Percentiles rank a stretch among this genome's conserved stretches.
Evolutionary conservation across 1,284 basidiomycete species (phyloP).

Genomic region (Afroboletus lepidellus): DNA sequence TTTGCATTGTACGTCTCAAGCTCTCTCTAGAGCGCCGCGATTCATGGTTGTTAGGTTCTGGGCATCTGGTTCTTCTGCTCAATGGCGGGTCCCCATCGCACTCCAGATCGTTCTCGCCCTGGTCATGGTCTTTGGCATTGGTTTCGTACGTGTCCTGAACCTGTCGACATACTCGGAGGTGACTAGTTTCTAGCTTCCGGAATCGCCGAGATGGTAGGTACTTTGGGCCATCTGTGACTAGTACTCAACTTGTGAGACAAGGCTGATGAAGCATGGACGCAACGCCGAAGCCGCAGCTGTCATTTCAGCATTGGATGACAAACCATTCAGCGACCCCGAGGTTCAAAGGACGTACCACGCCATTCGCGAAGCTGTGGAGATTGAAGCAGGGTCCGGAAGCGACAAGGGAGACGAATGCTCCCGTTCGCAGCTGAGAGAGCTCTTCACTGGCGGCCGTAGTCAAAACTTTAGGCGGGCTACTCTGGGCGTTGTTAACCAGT

Average conservation of each 20-base stretch:
- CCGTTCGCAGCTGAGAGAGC: slow-evolving; percentile 38
- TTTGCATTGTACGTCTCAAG: slow-evolving; percentile 48
- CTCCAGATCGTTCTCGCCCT: slow-evolving; percentile 64
- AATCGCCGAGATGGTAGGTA: slow-evolving; percentile 63
- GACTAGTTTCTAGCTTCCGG: slow-evolving; percentile 48
- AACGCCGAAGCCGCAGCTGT: slow-evolving; percentile 63
- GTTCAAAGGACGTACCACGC: slow-evolving; percentile 56
- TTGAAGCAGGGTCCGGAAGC: slow-evolving; percentile 32
- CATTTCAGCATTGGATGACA: slow-evolving; percentile 61
- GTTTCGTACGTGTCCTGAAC: slow-evolving; percentile 43
- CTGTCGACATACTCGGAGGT: not conserved
- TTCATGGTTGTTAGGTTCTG: slow-evolving; percentile 44
- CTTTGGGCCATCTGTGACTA: not conserved
- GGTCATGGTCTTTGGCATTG: slow-evolving; percentile 56
- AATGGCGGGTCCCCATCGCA: slow-evolving; percentile 71
- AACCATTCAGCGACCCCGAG: slow-evolving; percentile 47
- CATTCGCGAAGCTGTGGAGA: slow-evolving; percentile 50
- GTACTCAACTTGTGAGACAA: slow-evolving; percentile 3
- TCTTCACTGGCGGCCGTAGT: slow-evolving; percentile 56
- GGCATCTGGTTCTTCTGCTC: slow-evolving; percentile 50
- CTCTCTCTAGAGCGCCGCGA: not conserved
- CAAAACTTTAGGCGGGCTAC: slow-evolving; percentile 65
- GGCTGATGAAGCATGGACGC: slow-evolving; percentile 60
- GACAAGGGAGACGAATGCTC: slow-evolving; percentile 9
- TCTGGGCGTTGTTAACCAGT: slow-evolving; percentile 61